Base-by-base conservation (phyloP, 495 filamentous ascomycete genomes). In the Trichoderma asperelloides region DNA sequence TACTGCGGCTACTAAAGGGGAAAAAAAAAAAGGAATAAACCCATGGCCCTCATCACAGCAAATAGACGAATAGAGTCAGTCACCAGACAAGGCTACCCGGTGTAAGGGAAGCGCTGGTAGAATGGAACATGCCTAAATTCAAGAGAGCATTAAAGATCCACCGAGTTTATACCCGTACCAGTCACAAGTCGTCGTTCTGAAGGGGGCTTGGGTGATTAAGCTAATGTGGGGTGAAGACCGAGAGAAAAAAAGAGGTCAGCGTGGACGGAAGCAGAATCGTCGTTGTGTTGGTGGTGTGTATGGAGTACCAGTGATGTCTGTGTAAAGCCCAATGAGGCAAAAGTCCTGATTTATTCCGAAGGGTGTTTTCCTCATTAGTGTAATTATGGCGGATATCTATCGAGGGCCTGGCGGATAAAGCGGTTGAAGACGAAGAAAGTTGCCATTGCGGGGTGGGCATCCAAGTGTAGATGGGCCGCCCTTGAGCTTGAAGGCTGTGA, bases 141-240 rank as follows among this genome's bases (percentile, higher is more conserved):
- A 33, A 60, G n/a, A 51, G 18, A 47, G 13, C 0, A 60, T 6
- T 11, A 33, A 28, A 18, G 55, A 60, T 60, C 55, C 55, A 60
- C 55, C 55, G 55, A 60, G 25, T 30, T 21, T 60, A 28, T 60
- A 60, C n/a, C 55, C 55, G 55, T 60, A 25, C 55, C 55, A 60
- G 55, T 60, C 25, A 60, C 23, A 60, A 25, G 3, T 18, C 25
- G 55, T 2, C 3, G 3, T 27, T 60, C 8, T 9, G 11, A 1
- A 60, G 6, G 49, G 49, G 49, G 49, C 21, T 55, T 9, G 25
- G 49, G 21, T 25, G 49, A 28, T 21, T 11, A 15, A 30, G 8
- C 25, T 9, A 11, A 25, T 33, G 55, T 60, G 55, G 55, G 55
- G 55, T 25, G 25, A 25, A 55, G 49, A 25, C 9, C 9, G 23